These are phyloP conservation scores for Neurospora sp. DNA, from an alignment of 495 filamentous ascomycete genomes.

Conservation along the genomic window DNA sequence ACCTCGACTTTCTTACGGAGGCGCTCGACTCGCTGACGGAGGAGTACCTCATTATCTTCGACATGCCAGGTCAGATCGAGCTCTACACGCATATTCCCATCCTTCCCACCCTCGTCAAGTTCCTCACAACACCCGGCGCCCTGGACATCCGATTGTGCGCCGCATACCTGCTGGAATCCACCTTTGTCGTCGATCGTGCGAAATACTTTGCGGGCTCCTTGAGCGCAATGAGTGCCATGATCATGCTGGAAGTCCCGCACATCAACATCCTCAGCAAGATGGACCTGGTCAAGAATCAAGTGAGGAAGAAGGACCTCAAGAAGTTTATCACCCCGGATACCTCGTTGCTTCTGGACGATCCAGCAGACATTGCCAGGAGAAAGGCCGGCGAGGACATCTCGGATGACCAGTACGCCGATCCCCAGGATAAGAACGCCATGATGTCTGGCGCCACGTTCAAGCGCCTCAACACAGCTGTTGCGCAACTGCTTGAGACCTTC, in stretches of 20 bases:
- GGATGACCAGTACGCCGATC: constrained; percentile 39
- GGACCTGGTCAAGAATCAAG: constrained; percentile 81
- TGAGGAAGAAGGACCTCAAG: constrained; percentile 74
- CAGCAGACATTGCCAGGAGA: constrained; percentile 36
- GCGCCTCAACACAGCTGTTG: constrained; percentile 73
- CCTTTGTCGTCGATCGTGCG: constrained; percentile 86
- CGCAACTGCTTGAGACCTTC: constrained; percentile 85
- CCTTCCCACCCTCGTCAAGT: constrained; percentile 72
- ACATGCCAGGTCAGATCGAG: constrained; percentile 98
- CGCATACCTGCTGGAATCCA: constrained; percentile 90
- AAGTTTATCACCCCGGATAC: constrained; percentile 78
- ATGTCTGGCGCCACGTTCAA: constrained; percentile 73
- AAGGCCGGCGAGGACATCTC: constrained; percentile 25
- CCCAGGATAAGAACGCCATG: constrained; percentile 50
- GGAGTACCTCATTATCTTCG: constrained; percentile 92
- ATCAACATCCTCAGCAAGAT: constrained; percentile 93
- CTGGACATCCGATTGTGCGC: constrained; percentile 87
- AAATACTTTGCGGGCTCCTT: constrained; percentile 96
- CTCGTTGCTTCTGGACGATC: constrained; percentile 63
- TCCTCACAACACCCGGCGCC: constrained; percentile 66
- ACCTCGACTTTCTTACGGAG: constrained; percentile 89
- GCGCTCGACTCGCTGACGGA: constrained; percentile 78
- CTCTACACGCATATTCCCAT: constrained; percentile 96
- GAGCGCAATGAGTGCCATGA: constrained; percentile 96
- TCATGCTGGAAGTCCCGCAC: constrained; percentile 93